These are phyloP conservation scores for Chlamydomonas eustigma DNA, from an alignment of 139 green algal genomes.

Conservation along the genomic window DNA sequence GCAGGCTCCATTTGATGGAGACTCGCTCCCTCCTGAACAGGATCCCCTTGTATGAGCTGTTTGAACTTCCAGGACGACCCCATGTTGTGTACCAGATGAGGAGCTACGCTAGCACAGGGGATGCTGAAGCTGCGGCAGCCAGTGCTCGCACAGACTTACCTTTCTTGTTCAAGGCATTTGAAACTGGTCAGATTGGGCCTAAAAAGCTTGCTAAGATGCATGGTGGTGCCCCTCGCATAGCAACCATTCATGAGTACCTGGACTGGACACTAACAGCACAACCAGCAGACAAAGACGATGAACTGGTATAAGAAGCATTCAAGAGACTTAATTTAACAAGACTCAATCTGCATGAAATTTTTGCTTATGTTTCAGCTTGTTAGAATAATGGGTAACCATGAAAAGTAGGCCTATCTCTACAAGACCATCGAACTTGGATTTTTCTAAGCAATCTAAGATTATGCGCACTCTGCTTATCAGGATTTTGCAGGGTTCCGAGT, in stretches of 20 bases:
- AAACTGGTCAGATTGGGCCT: constrained; percentile 71
- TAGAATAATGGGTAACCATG: background rate
- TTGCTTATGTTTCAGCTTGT: too few relatives aligned
- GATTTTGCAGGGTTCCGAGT: constrained; percentile 88
- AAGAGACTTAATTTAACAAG: background rate
- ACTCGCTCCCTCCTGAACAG: constrained; percentile 37
- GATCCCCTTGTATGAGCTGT: constrained; percentile 49
- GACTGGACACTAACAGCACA: constrained; percentile 88
- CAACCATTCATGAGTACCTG: constrained; percentile 94
- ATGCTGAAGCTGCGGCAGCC: constrained; percentile 19
- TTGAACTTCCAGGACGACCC: constrained; percentile 71
- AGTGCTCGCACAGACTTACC: constrained; percentile 48
- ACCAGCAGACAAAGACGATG: constrained; percentile 51
- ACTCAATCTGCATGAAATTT: too few relatives aligned
- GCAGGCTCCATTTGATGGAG: constrained; percentile 16
- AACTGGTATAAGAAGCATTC: too few relatives aligned
- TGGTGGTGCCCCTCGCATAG: constrained; percentile 55
- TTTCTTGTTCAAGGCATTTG: constrained; percentile 91
- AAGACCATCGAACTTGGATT: too few relatives aligned
- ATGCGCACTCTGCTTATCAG: too few relatives aligned
- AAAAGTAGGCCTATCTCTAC: background rate
- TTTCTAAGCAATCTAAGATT: too few relatives aligned
- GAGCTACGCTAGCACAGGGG: constrained; percentile 38
- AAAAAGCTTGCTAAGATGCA: constrained; percentile 60
- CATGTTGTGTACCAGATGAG: constrained; percentile 62